phyloP scores from a whole-genome alignment of 140 eudicot genomes.

The Anethum foeniculum region DNA sequence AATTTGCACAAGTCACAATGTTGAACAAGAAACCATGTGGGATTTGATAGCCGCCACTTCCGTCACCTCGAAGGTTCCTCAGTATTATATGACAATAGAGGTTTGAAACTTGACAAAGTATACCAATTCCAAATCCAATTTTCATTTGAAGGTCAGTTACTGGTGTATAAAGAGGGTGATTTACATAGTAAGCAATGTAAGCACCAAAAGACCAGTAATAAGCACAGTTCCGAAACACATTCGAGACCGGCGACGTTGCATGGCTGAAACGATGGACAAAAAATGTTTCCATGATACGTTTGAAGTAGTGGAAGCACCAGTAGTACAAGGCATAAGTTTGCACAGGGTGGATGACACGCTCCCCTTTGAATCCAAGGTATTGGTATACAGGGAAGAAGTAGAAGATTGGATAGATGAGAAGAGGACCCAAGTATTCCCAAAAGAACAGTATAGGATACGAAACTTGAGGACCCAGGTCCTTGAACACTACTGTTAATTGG shows the following conservation, averaged over 20 bases:
- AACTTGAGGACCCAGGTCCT: slow-evolving; percentile 94
- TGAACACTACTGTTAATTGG: slow-evolving; percentile 67
- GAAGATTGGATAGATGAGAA: slow-evolving; percentile 74
- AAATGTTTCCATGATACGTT: slow-evolving; percentile 91
- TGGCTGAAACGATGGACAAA: slow-evolving; percentile 97
- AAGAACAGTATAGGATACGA: slow-evolving; percentile 87
- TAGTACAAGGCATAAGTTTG: slow-evolving; percentile 87
- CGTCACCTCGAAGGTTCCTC: slow-evolving; percentile 66
- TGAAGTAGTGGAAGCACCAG: slow-evolving; percentile 95
- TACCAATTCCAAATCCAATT: slow-evolving; percentile 76
- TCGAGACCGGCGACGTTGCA: slow-evolving; percentile 90
- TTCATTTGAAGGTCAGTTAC: slow-evolving; percentile 85
- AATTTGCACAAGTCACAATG: slow-evolving; percentile 93
- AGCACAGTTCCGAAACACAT: slow-evolving; percentile 88
- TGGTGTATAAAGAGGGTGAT: slow-evolving; percentile 86
- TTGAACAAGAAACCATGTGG: slow-evolving; percentile 87
- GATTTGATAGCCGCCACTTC: slow-evolving; percentile 79
- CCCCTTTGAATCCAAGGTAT: slow-evolving; percentile 61
- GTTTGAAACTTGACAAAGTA: slow-evolving; percentile 75
- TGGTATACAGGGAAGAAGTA: slow-evolving; percentile 74
- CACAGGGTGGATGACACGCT: slow-evolving; percentile 64
- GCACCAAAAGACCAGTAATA: slow-evolving; percentile 95
- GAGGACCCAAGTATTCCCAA: slow-evolving; percentile 83
- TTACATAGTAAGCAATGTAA: slow-evolving; percentile 78
- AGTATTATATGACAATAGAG: slow-evolving; percentile 86